phyloP scores from a whole-genome alignment of 202 grass and related monocot genomes.

The Zizania palustris region DNA sequence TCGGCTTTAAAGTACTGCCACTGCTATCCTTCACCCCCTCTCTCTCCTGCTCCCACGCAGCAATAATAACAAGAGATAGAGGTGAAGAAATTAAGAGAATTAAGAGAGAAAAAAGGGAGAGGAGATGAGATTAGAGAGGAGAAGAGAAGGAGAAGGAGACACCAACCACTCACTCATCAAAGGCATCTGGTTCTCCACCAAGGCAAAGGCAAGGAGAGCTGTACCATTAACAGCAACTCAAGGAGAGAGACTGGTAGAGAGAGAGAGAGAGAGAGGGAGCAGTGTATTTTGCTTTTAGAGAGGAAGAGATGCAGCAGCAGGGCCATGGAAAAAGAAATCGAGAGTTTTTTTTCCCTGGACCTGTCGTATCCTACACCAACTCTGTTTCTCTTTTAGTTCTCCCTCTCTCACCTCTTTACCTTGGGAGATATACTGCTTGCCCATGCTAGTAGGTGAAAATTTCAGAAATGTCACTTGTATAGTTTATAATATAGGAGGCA shows the following conservation, averaged over 20 bases:
- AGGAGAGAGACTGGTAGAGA: conserved; percentile 24
- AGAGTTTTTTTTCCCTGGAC: conserved; percentile 46
- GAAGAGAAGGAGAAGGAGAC: conserved; percentile 47
- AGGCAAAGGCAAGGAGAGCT: conserved; percentile 54
- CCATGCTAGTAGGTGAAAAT: background rate
- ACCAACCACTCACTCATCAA: conserved; percentile 75
- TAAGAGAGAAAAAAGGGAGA: background rate
- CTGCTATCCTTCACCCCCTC: conserved; percentile 28
- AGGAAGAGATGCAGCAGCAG: background rate
- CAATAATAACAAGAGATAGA: conserved; percentile 23
- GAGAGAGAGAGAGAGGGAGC: conserved; percentile 24
- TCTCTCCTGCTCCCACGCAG: conserved; percentile 39
- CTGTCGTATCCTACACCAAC: conserved; percentile 69
- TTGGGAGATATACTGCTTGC: background rate
- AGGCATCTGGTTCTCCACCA: conserved; percentile 86
- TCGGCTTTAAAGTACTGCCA: conserved; percentile 6
- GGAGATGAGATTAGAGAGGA: background rate
- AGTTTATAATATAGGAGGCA: too few relatives aligned
- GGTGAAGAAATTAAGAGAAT: conserved; percentile 23
- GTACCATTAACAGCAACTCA: conserved; percentile 58
- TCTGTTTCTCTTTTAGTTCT: conserved; percentile 26
- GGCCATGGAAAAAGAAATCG: background rate
- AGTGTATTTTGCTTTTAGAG: conserved; percentile 39
- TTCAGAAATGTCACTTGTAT: conserved; percentile 12
- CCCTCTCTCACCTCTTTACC: conserved; percentile 5